Base-by-base conservation (phyloP, 1,139 yeast genomes). In the Spathaspora sp. region DNA sequence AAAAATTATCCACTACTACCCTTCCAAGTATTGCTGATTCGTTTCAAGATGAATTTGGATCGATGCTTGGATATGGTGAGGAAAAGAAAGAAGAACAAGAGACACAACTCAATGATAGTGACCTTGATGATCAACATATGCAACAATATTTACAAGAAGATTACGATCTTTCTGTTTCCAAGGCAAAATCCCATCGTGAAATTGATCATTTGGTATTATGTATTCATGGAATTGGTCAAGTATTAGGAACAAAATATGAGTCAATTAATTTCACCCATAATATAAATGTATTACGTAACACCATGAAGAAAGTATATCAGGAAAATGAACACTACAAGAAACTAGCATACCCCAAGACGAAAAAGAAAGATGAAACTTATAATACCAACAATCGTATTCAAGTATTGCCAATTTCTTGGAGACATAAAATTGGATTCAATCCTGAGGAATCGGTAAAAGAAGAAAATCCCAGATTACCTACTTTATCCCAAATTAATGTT, bases 151-250 rank as follows among this genome's bases (percentile, higher is more conserved):
- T 82, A 51, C 83, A 80, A 53, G 63, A 73, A 7, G 89, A 83
- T 58, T 81, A 72, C 55, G 70, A 76, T 26, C 66, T 66, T 37
- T 72, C 72, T 18, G 64, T 67, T 9, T 63, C 63, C 1, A 43
- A 53, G 1, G 56, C 63, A 26, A 60, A 65, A 18, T 67, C 76
- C 4, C 64, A 73, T 37, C 68, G 96, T 49, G 72, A 80, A 26
- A 75, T 90, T 15, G 90, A 89, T 43, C 97, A 93, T 64, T 67
- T 93, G 47, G 80, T 91, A 1, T 70, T 93, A 15, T 93, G 96
- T 53, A 78, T 91, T 41, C 99, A 93, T 64, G 98, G 99, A 0
- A 89, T 93, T 52, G 98, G 98, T 1, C 99, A 93, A 63, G 82
- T 86, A 38, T 72, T 93, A 49, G 95, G 96, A 3, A 80, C 82